phyloP scores from a whole-genome alignment of 1,284 basidiomycete species.

The Ganoderma lucidum region DNA sequence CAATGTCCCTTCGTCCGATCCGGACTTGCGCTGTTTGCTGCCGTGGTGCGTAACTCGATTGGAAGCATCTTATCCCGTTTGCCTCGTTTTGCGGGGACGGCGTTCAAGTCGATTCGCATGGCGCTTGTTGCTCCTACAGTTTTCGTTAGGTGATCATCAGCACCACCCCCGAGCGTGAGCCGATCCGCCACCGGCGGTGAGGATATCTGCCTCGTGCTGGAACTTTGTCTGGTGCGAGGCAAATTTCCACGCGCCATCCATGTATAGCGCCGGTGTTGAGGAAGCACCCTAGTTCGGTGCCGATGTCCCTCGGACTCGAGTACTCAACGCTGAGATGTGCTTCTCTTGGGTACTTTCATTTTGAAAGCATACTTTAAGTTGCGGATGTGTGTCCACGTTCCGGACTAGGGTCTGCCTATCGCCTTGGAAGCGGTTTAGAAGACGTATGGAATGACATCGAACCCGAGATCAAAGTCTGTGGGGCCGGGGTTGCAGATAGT shows the following conservation, averaged over 20 bases:
- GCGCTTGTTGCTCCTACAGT: not conserved
- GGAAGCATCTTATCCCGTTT: not conserved
- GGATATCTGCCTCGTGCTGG: slow-evolving; percentile 4
- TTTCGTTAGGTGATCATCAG: not conserved
- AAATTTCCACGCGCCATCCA: not conserved
- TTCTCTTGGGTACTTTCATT: not conserved
- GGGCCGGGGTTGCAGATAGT: not conserved
- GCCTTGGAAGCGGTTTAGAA: not conserved
- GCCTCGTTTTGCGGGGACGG: not conserved
- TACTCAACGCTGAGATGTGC: not conserved
- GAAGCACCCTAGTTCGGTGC: not conserved
- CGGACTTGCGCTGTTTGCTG: not conserved
- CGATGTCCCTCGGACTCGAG: not conserved
- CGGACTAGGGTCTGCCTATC: not conserved
- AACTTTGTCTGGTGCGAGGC: not conserved
- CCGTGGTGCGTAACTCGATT: not conserved
- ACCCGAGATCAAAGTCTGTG: not conserved
- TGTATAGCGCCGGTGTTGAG: not conserved
- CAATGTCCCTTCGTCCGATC: not conserved
- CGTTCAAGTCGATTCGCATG: not conserved
- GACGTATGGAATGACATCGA: not conserved
- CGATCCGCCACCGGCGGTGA: too few species aligned
- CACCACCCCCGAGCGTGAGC: not conserved
- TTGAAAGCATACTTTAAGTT: not conserved
- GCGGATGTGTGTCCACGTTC: not conserved